Percentiles rank a stretch among this genome's conserved stretches.
Evolutionary conservation across 805 yeast genomes (phyloP).

Genomic region (Yarrowia keelungensis): DNA sequence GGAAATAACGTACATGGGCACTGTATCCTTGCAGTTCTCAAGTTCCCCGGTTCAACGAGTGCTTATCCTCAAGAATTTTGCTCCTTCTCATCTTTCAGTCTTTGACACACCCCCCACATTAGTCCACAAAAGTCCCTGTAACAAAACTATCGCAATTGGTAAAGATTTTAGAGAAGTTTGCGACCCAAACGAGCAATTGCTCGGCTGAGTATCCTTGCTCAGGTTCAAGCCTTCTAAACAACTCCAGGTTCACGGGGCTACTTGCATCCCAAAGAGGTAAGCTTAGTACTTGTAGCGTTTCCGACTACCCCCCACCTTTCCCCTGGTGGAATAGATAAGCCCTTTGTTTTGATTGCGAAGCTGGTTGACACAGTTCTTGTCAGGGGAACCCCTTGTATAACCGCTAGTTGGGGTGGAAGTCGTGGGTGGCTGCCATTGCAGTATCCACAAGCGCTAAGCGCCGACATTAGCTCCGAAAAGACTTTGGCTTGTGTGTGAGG

Average conservation of each 20-base stretch:
- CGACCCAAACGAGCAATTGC: background rate
- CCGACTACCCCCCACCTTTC: background rate
- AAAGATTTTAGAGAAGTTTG: too few relatives aligned
- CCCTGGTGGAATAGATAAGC: background rate
- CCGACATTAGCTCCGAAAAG: conserved; percentile 1
- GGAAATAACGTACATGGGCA: background rate
- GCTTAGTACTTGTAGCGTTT: too few relatives aligned
- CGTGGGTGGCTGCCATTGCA: background rate
- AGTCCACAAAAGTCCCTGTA: too few relatives aligned
- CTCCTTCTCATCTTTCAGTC: too few relatives aligned
- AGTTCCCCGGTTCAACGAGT: background rate
- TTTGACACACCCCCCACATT: too few relatives aligned
- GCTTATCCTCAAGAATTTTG: too few relatives aligned
- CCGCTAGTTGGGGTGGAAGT: background rate
- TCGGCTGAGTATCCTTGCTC: background rate
- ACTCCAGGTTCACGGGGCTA: too few relatives aligned
- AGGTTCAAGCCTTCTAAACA: background rate
- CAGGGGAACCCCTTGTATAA: conserved; percentile 3
- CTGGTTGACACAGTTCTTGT: background rate
- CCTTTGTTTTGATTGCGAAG: background rate
- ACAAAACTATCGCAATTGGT: background rate
- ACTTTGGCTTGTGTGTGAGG: conserved; percentile 3
- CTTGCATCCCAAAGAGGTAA: too few relatives aligned
- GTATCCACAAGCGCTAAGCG: background rate
- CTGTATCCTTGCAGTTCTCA: background rate